phyloP scores from a whole-genome alignment of 2,329 filamentous ascomycete species.

The Cladosporium sphaerospermum region DNA sequence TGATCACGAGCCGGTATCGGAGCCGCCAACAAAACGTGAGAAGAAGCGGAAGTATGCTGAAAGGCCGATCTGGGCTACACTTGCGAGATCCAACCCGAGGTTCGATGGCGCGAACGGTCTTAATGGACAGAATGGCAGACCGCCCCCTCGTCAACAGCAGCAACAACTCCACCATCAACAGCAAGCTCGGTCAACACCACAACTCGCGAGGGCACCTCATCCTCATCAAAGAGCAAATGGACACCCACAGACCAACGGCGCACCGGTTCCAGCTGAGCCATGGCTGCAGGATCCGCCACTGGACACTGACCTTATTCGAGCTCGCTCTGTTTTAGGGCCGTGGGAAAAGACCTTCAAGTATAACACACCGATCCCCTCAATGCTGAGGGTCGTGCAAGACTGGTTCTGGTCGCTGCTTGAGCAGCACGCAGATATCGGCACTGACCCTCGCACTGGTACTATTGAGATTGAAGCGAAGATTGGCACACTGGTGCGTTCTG shows the following conservation, averaged over 20 bases:
- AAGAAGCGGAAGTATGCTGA: constrained; percentile 25
- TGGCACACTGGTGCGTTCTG: constrained; percentile 70
- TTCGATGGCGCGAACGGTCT: constrained; percentile 12
- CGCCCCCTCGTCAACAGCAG: constrained; percentile 3
- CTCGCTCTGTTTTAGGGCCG: constrained; percentile 19
- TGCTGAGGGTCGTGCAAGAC: constrained; percentile 22
- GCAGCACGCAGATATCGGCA: constrained; percentile 46
- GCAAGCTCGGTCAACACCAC: not conserved
- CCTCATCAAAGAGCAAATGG: constrained; percentile 3
- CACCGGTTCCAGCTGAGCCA: not conserved
- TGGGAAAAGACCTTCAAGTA: constrained; percentile 29
- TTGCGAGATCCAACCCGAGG: constrained; percentile 24
- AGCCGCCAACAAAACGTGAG: constrained; percentile 25
- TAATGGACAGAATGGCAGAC: not conserved
- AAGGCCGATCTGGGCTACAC: constrained; percentile 30
- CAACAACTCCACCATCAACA: not conserved
- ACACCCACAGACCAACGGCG: not conserved
- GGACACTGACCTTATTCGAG: constrained; percentile 4
- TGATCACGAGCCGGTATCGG: constrained; percentile 16
- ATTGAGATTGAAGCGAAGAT: constrained; percentile 95
- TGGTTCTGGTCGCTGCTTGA: constrained; percentile 23
- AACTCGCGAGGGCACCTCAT: not conserved
- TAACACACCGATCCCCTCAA: constrained; percentile 19
- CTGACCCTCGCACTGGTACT: constrained; percentile 58
- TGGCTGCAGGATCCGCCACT: not conserved